Conservation (phyloP, 306 rosid species). For the Acacia melanoxylon region DNA sequence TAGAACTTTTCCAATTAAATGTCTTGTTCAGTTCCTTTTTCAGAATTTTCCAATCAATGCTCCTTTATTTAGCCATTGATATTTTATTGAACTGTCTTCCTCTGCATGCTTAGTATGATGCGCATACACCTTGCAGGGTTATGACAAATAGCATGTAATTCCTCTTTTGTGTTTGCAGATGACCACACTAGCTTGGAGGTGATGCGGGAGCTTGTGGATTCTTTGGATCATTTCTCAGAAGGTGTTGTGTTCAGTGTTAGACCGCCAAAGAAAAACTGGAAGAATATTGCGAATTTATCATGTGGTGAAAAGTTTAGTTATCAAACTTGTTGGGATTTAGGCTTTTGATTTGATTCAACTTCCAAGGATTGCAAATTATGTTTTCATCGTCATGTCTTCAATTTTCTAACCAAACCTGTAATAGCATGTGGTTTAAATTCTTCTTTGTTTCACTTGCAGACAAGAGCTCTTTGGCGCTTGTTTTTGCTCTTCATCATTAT, state of each 20-base stretch:
- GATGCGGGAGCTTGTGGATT: slow-evolving; percentile 98
- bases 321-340: background rate
- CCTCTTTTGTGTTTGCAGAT: slow-evolving; percentile 51
- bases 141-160: background rate
- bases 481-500: too few species aligned
- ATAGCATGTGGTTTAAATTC: too few species aligned
- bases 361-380: too few species aligned
- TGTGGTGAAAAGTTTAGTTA: slow-evolving; percentile 91
- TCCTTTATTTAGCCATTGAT: background rate
- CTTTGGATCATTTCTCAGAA: slow-evolving; percentile 97
- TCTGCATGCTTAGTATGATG: background rate
- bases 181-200: slow-evolving; percentile 98
- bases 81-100: background rate
- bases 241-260: slow-evolving; percentile 98
- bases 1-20: background rate
- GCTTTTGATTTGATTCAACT: background rate
- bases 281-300: slow-evolving; percentile 93
- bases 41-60: background rate
- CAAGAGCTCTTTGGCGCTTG: too few species aligned
- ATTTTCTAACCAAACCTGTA: too few species aligned
- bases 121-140: background rate
- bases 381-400: too few species aligned
- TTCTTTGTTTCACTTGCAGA: too few species aligned
- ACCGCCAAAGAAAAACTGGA: slow-evolving; percentile 99
- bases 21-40: background rate